Evolutionary conservation across 495 filamentous ascomycete species (phyloP).

Genomic region (Cercophora newfieldiana): DNA sequence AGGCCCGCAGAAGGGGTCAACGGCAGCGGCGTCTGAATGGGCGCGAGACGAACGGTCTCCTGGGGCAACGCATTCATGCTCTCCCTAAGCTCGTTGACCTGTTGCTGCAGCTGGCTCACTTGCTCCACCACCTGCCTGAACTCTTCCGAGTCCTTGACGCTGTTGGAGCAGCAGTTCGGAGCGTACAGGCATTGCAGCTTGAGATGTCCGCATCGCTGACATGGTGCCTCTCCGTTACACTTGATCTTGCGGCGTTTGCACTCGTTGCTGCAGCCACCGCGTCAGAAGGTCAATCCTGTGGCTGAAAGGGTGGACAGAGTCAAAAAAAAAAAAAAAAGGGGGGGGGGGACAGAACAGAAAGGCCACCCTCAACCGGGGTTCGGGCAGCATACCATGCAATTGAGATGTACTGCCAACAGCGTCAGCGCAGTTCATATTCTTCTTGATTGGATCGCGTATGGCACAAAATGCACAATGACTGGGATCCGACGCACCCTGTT

Average conservation of each 20-base stretch:
- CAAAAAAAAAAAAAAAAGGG: not conserved
- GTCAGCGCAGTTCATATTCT: not conserved
- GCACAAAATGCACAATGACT: not conserved
- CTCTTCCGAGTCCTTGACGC: conserved; percentile 87
- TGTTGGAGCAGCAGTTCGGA: conserved; percentile 79
- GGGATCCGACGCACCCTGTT: conserved; percentile 44
- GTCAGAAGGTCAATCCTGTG: not conserved
- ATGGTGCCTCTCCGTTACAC: conserved; percentile 83
- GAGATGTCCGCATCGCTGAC: conserved; percentile 81
- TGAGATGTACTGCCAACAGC: conserved; percentile 69
- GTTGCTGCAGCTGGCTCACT: conserved; percentile 74
- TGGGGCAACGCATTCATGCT: conserved; percentile 66
- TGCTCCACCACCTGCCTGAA: conserved; percentile 76
- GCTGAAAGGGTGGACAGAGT: not conserved
- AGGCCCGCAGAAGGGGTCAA: conserved; percentile 39
- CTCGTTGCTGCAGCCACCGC: conserved; percentile 60
- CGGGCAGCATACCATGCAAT: conserved; percentile 73
- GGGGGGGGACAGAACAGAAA: no score
- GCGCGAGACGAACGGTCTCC: conserved; percentile 41
- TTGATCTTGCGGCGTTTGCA: conserved; percentile 92
- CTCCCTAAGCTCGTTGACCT: conserved; percentile 74
- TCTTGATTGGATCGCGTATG: no score
- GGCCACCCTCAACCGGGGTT: not conserved
- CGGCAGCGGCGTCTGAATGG: conserved; percentile 37
- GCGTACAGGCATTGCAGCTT: conserved; percentile 82